Conservation (phyloP, 805 yeast species). For the Ogataea sp. region DNA sequence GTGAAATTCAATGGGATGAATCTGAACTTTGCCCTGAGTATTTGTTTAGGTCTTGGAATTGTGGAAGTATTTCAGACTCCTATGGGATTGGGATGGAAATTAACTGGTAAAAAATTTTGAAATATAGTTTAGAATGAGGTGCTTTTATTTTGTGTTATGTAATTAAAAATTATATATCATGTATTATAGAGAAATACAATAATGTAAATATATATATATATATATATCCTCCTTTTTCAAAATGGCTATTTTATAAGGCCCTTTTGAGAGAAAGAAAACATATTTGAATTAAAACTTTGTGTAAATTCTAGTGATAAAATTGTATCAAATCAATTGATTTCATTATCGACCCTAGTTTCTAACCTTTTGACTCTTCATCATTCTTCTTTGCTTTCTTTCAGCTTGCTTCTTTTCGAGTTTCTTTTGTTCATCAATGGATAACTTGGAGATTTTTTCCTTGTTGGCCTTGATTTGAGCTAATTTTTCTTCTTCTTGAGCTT, state of each 20-base stretch:
- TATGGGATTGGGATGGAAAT: conserved; percentile 43
- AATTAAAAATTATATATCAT: background rate
- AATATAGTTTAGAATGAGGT: background rate
- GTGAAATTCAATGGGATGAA: conserved; percentile 44
- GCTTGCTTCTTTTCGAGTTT: conserved; percentile 69
- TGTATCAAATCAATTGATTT: too few relatives aligned
- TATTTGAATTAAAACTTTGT: too few relatives aligned
- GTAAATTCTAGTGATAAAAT: too few relatives aligned
- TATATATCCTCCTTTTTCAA: too few relatives aligned
- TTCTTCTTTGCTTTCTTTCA: conserved; percentile 76
- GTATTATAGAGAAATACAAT: background rate
- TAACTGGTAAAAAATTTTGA: conserved; percentile 29
- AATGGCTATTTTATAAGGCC: too few relatives aligned
- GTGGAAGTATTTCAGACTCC: conserved; percentile 46
- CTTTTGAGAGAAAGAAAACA: too few relatives aligned
- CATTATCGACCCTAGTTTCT: conserved; percentile 13
- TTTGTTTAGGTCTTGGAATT: conserved; percentile 43
- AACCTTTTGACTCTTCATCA: conserved; percentile 52
- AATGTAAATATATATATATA: too few relatives aligned
- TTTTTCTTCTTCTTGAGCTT: conserved; percentile 61
- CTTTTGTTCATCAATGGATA: conserved; percentile 72
- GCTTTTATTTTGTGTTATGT: background rate
- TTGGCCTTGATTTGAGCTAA: conserved; percentile 60
- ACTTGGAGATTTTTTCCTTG: conserved; percentile 46
- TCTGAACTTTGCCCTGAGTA: conserved; percentile 41